Conservation (phyloP, 2,329 filamentous ascomycete species). For the Diplodia scrobiculata region DNA sequence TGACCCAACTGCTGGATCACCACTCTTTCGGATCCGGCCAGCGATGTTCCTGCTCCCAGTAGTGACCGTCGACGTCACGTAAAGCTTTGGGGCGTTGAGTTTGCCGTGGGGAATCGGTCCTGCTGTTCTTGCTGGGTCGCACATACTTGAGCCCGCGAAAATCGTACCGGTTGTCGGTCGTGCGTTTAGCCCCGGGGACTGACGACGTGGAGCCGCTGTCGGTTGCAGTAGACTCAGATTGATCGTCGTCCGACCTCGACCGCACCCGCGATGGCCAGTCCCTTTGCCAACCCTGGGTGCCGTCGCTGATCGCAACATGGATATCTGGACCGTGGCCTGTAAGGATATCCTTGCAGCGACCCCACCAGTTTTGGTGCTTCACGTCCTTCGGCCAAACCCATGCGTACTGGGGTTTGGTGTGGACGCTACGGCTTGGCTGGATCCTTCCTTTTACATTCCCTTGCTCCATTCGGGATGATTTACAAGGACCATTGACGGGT, state of each 20-base stretch:
- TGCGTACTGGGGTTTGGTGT: slow-evolving; percentile 45
- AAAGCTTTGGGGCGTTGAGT: slow-evolving; percentile 31
- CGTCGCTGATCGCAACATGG: slow-evolving; percentile 46
- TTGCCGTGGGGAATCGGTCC: slow-evolving; percentile 41
- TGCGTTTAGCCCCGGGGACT: slow-evolving; percentile 29
- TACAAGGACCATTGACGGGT: neutral
- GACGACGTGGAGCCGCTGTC: neutral
- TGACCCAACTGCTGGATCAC: neutral
- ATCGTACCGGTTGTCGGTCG: slow-evolving; percentile 39
- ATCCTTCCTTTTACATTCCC: slow-evolving; percentile 33
- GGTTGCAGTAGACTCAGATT: slow-evolving; percentile 34
- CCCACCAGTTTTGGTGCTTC: slow-evolving; percentile 38
- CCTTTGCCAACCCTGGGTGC: slow-evolving; percentile 43
- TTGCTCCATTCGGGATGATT: slow-evolving; percentile 31
- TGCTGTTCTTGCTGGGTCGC: slow-evolving; percentile 35
- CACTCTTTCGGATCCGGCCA: slow-evolving; percentile 18
- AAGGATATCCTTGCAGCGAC: slow-evolving; percentile 50
- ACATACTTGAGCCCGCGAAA: slow-evolving; percentile 42
- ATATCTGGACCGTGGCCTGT: slow-evolving; percentile 50
- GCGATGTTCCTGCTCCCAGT: slow-evolving; percentile 33
- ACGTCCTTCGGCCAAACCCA: slow-evolving; percentile 52
- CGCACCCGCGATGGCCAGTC: slow-evolving; percentile 42
- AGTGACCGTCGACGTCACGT: slow-evolving; percentile 36
- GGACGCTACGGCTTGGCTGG: slow-evolving; percentile 33
- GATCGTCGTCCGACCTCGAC: slow-evolving; percentile 36